phyloP scores from a whole-genome alignment of 495 filamentous ascomycete genomes.

The Aspergillus kassunensis region DNA sequence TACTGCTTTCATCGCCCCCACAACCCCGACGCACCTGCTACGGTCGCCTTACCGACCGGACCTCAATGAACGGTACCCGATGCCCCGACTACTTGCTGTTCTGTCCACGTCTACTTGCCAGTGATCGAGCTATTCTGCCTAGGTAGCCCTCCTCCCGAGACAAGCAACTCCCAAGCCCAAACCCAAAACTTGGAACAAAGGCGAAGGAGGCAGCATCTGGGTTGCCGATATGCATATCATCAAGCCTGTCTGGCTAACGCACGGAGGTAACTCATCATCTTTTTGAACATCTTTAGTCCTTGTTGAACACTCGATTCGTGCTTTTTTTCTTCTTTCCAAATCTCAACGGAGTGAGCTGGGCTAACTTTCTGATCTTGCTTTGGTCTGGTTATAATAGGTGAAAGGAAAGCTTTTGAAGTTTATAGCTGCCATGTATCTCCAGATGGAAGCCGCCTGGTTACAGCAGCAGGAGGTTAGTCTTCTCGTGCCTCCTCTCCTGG shows the following conservation, averaged over 20 bases:
- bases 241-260: slow-evolving; percentile 89
- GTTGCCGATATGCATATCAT: slow-evolving; percentile 72
- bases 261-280: slow-evolving; percentile 62
- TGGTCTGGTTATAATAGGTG: slow-evolving; percentile 53
- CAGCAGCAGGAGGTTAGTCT: slow-evolving; percentile 79
- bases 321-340: too few species aligned
- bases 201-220: slow-evolving; percentile 2
- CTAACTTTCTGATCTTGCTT: too few species aligned
- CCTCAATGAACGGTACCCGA: slow-evolving; percentile 19
- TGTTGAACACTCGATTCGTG: too few species aligned
- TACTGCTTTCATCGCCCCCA: slow-evolving; percentile 4
- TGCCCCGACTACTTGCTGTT: slow-evolving; percentile 24
- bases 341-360: too few species aligned
- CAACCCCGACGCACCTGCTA: neutral
- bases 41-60: neutral
- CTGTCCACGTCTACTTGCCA: slow-evolving; percentile 22
- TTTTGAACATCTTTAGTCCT: neutral
- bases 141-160: neutral
- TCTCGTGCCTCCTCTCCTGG: neutral
- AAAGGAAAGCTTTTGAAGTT: slow-evolving; percentile 95
- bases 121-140: slow-evolving; percentile 13
- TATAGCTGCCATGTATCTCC: slow-evolving; percentile 97
- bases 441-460: slow-evolving; percentile 85
- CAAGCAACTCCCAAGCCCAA: slow-evolving; percentile 5
- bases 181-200: neutral